Conservation (phyloP, 2,329 filamentous ascomycete species). For the Nemania sp. region DNA sequence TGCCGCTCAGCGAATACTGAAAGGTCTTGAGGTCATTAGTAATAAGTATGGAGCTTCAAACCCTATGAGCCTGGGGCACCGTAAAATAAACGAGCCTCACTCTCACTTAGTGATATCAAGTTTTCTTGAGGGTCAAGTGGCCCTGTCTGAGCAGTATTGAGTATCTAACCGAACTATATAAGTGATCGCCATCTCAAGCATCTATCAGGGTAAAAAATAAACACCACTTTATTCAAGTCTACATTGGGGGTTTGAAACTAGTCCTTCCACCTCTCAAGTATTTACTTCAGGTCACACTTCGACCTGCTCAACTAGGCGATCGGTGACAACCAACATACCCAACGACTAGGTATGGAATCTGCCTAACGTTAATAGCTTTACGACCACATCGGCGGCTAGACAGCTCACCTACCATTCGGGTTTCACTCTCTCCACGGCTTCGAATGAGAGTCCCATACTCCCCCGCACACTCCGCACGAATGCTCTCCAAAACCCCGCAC, state of each 20-base stretch:
- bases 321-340: background rate
- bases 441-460: background rate
- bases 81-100: background rate
- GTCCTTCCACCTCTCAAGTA: background rate
- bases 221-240: too few species aligned
- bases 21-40: background rate
- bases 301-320: background rate
- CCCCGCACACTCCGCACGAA: slow-evolving; percentile 25
- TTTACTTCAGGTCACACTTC: background rate
- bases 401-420: background rate
- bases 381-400: background rate
- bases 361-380: background rate
- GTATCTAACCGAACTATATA: too few species aligned
- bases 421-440: background rate
- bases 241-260: too few species aligned
- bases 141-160: too few species aligned
- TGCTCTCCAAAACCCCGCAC: slow-evolving; percentile 31
- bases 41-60: background rate
- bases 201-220: too few species aligned
- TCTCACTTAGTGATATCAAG: background rate
- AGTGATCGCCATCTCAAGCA: too few species aligned
- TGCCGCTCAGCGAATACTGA: slow-evolving; percentile 9
- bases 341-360: background rate
- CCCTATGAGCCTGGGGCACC: background rate
- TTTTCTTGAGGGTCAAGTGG: too few species aligned